A percentile compares a stretch with the other conserved stretches of the same genome.
These are phyloP conservation scores for Rubus idaeus DNA, from an alignment of 306 rosid genomes.

Conservation along the genomic window DNA sequence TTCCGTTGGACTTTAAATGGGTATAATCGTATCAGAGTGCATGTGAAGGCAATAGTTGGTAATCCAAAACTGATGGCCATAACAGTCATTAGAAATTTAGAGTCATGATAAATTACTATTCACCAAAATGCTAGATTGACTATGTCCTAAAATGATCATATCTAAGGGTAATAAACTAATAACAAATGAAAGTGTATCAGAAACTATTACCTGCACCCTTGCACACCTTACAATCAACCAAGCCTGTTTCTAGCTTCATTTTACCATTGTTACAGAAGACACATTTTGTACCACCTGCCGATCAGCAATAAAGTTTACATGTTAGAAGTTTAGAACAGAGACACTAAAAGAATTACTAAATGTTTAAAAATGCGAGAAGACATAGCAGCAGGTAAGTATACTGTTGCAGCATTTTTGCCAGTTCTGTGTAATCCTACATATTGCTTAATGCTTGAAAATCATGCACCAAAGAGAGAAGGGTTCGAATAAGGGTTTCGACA, in stretches of 20 bases:
- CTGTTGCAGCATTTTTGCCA: background rate
- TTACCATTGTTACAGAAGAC: slow-evolving; percentile 81
- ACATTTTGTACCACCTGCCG: slow-evolving; percentile 90
- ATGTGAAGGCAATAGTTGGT: slow-evolving; percentile 3
- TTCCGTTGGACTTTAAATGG: background rate
- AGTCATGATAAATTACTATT: background rate
- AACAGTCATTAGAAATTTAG: background rate
- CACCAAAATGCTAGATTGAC: background rate
- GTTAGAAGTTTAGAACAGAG: background rate
- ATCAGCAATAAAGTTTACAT: slow-evolving; percentile 17
- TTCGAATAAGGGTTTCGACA: background rate
- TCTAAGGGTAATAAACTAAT: background rate
- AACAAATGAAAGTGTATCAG: background rate
- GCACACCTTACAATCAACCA: slow-evolving; percentile 85
- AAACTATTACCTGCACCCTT: slow-evolving; percentile 86
- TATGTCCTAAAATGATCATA: background rate
- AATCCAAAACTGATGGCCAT: background rate
- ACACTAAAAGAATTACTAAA: background rate
- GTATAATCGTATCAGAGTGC: background rate
- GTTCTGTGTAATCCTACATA: background rate
- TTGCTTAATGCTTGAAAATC: background rate
- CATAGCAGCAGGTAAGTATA: background rate
- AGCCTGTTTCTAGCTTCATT: slow-evolving; percentile 75
- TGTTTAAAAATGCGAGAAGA: background rate
- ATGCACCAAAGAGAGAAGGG: background rate